Percentiles rank a stretch among this genome's conserved stretches.
These are phyloP conservation scores for Exophiala mesophila DNA, from an alignment of 2,329 filamentous ascomycete genomes.

Conservation along the genomic window DNA sequence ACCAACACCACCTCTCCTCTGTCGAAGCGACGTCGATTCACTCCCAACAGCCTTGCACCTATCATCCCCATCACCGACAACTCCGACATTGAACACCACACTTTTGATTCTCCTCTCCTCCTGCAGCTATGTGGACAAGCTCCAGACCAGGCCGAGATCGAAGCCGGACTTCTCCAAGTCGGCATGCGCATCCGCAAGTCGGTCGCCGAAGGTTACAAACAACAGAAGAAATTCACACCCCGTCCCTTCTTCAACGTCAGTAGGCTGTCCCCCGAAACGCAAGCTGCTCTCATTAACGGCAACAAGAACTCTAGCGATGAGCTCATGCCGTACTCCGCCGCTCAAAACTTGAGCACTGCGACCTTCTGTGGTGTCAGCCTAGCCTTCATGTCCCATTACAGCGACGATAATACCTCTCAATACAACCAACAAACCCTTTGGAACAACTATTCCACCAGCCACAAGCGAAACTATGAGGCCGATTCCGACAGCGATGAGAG, in stretches of 20 bases:
- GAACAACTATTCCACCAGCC: constrained; percentile 33
- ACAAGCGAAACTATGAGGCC: constrained; percentile 41
- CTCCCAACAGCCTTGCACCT: constrained; percentile 34
- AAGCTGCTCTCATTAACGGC: constrained; percentile 18
- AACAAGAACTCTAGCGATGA: constrained; percentile 9
- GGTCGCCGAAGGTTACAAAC: constrained; percentile 87
- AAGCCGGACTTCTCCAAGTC: constrained; percentile 80
- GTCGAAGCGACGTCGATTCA: constrained; percentile 42
- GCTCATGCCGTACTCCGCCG: constrained; percentile 40
- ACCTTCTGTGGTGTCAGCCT: constrained; percentile 23
- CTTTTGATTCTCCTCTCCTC: constrained; percentile 31
- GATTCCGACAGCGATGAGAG: constrained; percentile 36
- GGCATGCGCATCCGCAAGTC: constrained; percentile 94
- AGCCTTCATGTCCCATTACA: constrained; percentile 32
- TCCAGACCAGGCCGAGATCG: constrained; percentile 46
- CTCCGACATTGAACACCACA: constrained; percentile 22
- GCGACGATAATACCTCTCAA: constrained; percentile 35
- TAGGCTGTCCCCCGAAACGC: constrained; percentile 25
- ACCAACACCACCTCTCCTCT: constrained; percentile 21
- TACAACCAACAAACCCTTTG: constrained; percentile 35
- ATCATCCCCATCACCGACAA: constrained; percentile 21
- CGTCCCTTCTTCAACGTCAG: constrained; percentile 24
- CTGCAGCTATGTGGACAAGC: constrained; percentile 35
- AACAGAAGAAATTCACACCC: constrained; percentile 27
- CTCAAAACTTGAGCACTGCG: constrained; percentile 48